phyloP scores from a whole-genome alignment of 2,329 filamentous ascomycete genomes.

The Teratosphaeria epicoccoides region DNA sequence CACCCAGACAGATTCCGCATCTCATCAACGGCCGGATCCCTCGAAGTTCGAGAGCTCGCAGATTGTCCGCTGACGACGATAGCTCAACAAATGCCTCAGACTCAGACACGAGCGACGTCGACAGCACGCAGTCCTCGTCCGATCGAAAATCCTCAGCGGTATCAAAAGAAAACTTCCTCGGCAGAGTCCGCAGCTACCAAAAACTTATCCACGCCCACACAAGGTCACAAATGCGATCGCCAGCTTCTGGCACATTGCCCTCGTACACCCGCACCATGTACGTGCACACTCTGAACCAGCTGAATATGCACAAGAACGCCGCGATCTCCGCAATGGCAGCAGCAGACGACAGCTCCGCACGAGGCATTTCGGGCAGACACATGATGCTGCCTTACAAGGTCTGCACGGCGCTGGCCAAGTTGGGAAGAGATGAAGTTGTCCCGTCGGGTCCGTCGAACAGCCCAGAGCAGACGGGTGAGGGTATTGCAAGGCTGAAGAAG shows the following conservation, averaged over 20 bases:
- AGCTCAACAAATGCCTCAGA: background rate
- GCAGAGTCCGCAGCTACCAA: slow-evolving; percentile 10
- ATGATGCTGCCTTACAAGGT: slow-evolving; percentile 7
- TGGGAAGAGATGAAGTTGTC: slow-evolving; percentile 12
- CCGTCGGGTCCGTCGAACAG: slow-evolving; percentile 13
- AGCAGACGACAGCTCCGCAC: background rate
- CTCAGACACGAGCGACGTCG: background rate
- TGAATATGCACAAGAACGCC: slow-evolving; percentile 9
- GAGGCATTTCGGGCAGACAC: background rate
- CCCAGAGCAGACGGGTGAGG: slow-evolving; percentile 4
- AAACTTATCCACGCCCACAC: slow-evolving; percentile 16
- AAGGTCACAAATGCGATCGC: slow-evolving; percentile 10
- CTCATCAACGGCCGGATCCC: slow-evolving; percentile 6
- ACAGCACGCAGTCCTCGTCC: slow-evolving; percentile 1
- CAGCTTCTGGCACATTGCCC: slow-evolving; percentile 7
- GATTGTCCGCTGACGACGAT: slow-evolving; percentile 1
- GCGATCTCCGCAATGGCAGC: background rate
- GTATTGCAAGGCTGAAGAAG: background rate
- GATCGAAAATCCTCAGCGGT: background rate
- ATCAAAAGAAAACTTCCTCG: slow-evolving; percentile 3
- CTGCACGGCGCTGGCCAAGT: slow-evolving; percentile 6
- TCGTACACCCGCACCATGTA: slow-evolving; percentile 19
- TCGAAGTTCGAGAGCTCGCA: background rate
- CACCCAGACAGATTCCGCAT: slow-evolving; percentile 5
- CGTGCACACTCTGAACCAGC: slow-evolving; percentile 16